These are phyloP conservation scores for Hypoxylon fragiforme DNA, from an alignment of 495 filamentous ascomycete genomes.

Conservation along the genomic window DNA sequence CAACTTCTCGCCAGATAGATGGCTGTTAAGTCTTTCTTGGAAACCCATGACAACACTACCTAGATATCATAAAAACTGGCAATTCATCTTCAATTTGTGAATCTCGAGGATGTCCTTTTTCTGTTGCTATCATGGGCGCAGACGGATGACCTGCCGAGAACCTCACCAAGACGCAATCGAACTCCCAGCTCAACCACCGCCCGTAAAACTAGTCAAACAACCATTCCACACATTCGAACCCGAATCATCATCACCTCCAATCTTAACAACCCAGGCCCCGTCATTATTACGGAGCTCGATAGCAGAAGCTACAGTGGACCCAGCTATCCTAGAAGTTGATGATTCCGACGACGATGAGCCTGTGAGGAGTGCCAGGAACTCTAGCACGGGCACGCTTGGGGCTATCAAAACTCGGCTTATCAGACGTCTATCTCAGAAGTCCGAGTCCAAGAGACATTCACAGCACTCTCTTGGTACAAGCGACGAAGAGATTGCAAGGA, in stretches of 20 bases:
- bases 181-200: constrained; percentile 34
- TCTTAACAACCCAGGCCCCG: constrained; percentile 16
- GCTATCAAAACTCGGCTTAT: constrained; percentile 46
- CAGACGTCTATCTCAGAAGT: constrained; percentile 52
- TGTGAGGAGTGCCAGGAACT: constrained; percentile 27
- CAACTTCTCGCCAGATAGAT: constrained; percentile 4
- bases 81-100: constrained; percentile 10
- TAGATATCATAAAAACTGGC: constrained; percentile 9
- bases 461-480: constrained; percentile 47
- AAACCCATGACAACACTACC: constrained; percentile 16
- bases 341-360: constrained; percentile 49
- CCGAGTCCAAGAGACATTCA: constrained; percentile 41
- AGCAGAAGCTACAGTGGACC: constrained; percentile 35
- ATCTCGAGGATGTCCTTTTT: constrained; percentile 42
- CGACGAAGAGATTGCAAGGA: constrained; percentile 53
- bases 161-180: constrained; percentile 19
- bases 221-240: constrained; percentile 21
- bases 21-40: constrained; percentile 16
- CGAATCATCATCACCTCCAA: constrained; percentile 20
- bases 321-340: constrained; percentile 42
- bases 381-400: constrained; percentile 43
- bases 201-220: constrained; percentile 28
- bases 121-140: constrained; percentile 42
- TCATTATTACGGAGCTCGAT: constrained; percentile 20
- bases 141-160: constrained; percentile 25